These are phyloP conservation scores for Fusarium newnesense DNA, from an alignment of 2,329 filamentous ascomycete genomes.

Conservation along the genomic window DNA sequence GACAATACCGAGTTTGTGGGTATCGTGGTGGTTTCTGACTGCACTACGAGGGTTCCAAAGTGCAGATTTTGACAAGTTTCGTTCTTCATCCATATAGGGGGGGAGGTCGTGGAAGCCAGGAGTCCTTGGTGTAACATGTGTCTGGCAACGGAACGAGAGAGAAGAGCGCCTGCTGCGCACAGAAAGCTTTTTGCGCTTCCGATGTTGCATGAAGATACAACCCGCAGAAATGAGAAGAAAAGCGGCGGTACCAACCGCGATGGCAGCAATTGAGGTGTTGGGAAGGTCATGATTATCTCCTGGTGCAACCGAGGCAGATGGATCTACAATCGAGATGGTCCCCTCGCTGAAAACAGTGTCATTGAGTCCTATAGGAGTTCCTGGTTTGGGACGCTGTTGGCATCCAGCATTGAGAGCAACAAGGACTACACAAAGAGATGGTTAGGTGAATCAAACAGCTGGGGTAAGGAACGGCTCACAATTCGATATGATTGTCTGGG, in stretches of 20 bases:
- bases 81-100: slow-evolving; percentile 34
- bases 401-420: slow-evolving; percentile 64
- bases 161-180: slow-evolving; percentile 48
- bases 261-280: slow-evolving; percentile 56
- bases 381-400: slow-evolving; percentile 55
- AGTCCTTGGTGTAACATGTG: slow-evolving; percentile 45
- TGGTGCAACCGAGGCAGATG: slow-evolving; percentile 36
- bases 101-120: slow-evolving; percentile 31
- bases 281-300: slow-evolving; percentile 44
- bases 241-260: slow-evolving; percentile 54
- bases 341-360: slow-evolving; percentile 57
- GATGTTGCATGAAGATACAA: slow-evolving; percentile 57
- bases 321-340: slow-evolving; percentile 48
- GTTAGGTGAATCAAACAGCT: slow-evolving; percentile 1
- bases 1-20: slow-evolving; percentile 27
- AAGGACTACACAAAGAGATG: slow-evolving; percentile 51
- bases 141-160: slow-evolving; percentile 63
- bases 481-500: slow-evolving; percentile 59
- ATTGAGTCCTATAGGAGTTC: slow-evolving; percentile 53
- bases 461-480: slow-evolving; percentile 49
- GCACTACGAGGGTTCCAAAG: slow-evolving; percentile 17
- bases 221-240: slow-evolving; percentile 52
- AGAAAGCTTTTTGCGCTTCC: slow-evolving; percentile 55
- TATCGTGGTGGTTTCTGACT: background rate
- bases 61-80: slow-evolving; percentile 19